These are phyloP conservation scores for Raffaelea arxii DNA, from an alignment of 2,329 filamentous ascomycete genomes.

Conservation along the genomic window DNA sequence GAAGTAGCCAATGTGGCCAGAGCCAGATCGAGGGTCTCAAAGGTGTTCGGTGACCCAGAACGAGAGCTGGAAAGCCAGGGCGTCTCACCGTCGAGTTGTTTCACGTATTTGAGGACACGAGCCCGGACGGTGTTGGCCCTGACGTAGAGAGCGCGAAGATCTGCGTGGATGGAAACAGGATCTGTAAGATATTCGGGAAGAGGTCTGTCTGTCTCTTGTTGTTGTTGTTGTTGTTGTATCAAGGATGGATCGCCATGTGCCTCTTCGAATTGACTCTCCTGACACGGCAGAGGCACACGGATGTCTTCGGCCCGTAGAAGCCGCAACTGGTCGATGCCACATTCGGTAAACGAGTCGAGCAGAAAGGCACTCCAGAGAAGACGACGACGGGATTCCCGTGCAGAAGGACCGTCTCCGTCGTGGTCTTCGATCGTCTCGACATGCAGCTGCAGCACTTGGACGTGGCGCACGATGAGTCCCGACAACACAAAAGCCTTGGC, in stretches of 20 bases:
- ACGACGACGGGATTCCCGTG: slow-evolving; percentile 6
- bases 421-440: too few species aligned
- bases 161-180: slow-evolving; percentile 4
- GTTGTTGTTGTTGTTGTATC: too few species aligned
- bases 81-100: slow-evolving; percentile 6
- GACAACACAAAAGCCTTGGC: slow-evolving; percentile 10
- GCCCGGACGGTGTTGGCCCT: slow-evolving; percentile 7
- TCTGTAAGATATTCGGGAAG: too few species aligned
- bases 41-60: too few species aligned
- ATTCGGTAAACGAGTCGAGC: slow-evolving; percentile 7
- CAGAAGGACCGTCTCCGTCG: slow-evolving; percentile 3
- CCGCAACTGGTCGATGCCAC: slow-evolving; percentile 10
- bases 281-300: slow-evolving; percentile 8
- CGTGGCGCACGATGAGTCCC: slow-evolving; percentile 6
- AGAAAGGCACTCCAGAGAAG: slow-evolving; percentile 8
- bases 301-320: slow-evolving; percentile 8
- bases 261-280: too few species aligned
- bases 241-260: too few species aligned
- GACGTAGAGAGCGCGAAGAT: slow-evolving; percentile 8
- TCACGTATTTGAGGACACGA: slow-evolving; percentile 8
- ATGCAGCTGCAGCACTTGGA: slow-evolving; percentile 9
- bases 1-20: slow-evolving; percentile 5
- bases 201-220: too few species aligned
- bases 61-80: too few species aligned
- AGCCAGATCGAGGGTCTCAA: slow-evolving; percentile 2